A percentile compares a stretch with the other conserved stretches of the same genome.
Conservation (phyloP, 2,329 filamentous ascomycete genomes). For the Calonectria hongkongensis region DNA sequence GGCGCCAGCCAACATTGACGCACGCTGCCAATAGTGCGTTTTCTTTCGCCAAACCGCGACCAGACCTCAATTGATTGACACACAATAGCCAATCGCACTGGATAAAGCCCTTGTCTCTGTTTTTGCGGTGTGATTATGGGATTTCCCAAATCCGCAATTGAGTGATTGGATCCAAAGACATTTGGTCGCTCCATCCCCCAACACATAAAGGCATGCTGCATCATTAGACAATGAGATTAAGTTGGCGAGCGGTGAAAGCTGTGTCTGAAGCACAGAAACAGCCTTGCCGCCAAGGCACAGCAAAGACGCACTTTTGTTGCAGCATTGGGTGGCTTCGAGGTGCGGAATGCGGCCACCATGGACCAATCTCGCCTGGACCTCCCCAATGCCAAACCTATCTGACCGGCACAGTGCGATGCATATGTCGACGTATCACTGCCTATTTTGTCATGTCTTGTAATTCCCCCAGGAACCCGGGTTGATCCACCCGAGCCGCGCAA, state of each 20-base stretch:
- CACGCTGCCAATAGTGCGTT: slow-evolving; percentile 8
- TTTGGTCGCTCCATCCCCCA: background rate
- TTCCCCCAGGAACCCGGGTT: slow-evolving; percentile 19
- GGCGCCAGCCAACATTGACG: slow-evolving; percentile 24
- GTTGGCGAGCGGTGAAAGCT: background rate
- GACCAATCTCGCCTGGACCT: slow-evolving; percentile 30
- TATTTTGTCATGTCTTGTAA: slow-evolving; percentile 23
- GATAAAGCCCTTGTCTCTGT: slow-evolving; percentile 5
- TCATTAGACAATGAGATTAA: slow-evolving; percentile 25
- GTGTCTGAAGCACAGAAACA: background rate
- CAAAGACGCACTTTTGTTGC: too few species aligned
- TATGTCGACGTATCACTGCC: slow-evolving; percentile 25
- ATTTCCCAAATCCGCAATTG: background rate
- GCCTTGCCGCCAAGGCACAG: background rate
- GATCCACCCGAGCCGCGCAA: slow-evolving; percentile 32
- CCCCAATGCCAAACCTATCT: slow-evolving; percentile 11
- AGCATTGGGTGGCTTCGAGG: background rate
- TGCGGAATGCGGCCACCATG: slow-evolving; percentile 31
- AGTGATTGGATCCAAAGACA: slow-evolving; percentile 6
- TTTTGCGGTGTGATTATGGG: background rate
- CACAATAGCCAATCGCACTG: background rate
- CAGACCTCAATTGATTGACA: background rate
- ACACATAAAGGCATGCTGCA: slow-evolving; percentile 20
- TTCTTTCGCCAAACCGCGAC: background rate
- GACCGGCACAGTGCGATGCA: slow-evolving; percentile 29